These are phyloP conservation scores for Coprinellus micaceus DNA, from an alignment of 768 basidiomycete species.

Conservation along the genomic window DNA sequence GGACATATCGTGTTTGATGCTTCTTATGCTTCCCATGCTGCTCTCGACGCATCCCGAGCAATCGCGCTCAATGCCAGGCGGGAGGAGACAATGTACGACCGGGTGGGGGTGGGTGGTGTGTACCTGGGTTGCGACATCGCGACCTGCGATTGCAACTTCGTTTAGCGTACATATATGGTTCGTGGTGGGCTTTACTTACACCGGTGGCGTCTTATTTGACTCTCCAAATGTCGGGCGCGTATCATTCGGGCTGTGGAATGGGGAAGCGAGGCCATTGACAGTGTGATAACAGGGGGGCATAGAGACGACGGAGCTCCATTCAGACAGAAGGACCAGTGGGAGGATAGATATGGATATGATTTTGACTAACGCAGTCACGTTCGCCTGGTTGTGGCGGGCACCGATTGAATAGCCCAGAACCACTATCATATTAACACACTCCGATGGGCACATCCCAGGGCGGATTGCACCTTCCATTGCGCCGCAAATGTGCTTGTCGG, in stretches of 20 bases:
- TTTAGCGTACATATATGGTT: not conserved
- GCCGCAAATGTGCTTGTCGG: not conserved
- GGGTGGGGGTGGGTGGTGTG: not conserved
- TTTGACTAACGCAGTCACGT: constrained; percentile 7
- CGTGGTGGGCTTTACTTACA: not conserved
- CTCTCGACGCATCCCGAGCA: not conserved
- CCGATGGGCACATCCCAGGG: not conserved
- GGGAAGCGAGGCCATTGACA: not conserved
- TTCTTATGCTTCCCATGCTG: too few species aligned
- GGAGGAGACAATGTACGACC: not conserved
- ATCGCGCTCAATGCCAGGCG: not conserved
- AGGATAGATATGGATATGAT: not conserved
- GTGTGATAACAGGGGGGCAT: too few species aligned
- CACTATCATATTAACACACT: not conserved
- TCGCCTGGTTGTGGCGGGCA: not conserved
- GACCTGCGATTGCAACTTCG: constrained; percentile 1
- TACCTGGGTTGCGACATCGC: constrained; percentile 5
- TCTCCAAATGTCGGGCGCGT: not conserved
- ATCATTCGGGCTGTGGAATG: not conserved
- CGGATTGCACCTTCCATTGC: not conserved
- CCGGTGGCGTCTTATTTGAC: not conserved
- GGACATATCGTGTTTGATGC: too few species aligned
- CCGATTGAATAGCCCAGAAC: not conserved
- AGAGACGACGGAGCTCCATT: not conserved
- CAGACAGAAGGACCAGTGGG: not conserved